Conservation (phyloP, 139 green algal genomes). For the Chlorella sp. region DNA sequence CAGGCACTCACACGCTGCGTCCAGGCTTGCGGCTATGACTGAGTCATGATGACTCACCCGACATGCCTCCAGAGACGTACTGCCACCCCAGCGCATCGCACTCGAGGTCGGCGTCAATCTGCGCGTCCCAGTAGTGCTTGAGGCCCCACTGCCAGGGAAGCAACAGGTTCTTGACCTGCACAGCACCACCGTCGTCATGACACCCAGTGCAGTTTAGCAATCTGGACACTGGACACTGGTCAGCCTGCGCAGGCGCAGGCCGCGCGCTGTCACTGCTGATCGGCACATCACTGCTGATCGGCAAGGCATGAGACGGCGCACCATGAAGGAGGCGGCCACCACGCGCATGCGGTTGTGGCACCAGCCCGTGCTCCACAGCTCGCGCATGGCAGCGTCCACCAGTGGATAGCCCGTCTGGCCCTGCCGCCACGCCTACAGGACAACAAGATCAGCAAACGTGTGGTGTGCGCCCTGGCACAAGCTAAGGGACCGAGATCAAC, state of each 20-base stretch:
- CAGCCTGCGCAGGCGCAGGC: too few relatives aligned
- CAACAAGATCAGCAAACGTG: too few relatives aligned
- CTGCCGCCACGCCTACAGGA: conserved; percentile 66
- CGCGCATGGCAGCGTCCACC: conserved; percentile 81
- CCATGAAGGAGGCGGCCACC: conserved; percentile 71
- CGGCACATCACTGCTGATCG: too few relatives aligned
- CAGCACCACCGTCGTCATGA: too few relatives aligned
- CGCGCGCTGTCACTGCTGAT: too few relatives aligned
- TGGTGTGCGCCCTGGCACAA: too few relatives aligned
- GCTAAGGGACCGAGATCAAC: background rate
- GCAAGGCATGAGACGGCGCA: conserved; percentile 13
- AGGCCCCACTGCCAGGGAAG: conserved; percentile 92
- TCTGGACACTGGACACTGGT: too few relatives aligned
- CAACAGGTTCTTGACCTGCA: conserved; percentile 83
- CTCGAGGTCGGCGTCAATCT: conserved; percentile 89
- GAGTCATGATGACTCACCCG: conserved; percentile 44
- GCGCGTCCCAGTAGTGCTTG: conserved; percentile 92
- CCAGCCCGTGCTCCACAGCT: conserved; percentile 85
- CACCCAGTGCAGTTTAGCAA: too few relatives aligned
- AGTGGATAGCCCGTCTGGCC: conserved; percentile 81
- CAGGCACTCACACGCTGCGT: too few relatives aligned
- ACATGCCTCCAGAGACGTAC: conserved; percentile 65
- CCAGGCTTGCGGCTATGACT: too few relatives aligned
- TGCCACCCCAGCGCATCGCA: conserved; percentile 82
- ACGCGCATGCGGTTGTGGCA: conserved; percentile 79